Evolutionary conservation across 2,329 filamentous ascomycete genomes (phyloP), one percentile per base, ranked within the genome.

Genomic region (Echinosphaeria canescens): DNA sequence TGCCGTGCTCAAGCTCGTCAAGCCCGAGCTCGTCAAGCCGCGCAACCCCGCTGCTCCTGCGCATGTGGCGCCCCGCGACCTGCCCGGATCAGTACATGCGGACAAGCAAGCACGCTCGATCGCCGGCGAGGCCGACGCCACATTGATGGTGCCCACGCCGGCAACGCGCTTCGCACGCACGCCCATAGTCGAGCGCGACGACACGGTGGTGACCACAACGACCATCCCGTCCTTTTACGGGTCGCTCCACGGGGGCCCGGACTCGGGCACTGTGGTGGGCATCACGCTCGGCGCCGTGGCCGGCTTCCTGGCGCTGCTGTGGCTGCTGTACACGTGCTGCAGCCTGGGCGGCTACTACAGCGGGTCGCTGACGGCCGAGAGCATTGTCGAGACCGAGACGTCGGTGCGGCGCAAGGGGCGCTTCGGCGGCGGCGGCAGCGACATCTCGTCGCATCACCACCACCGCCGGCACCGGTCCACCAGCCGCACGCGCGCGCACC

Each of bases 221-320:
- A 42, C 42, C 5, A 37, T 48, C 16, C 44, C 46, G 2, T 34
- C 38, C 22, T 30, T 31, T 16, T 50, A 50, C 35, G 41, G 37
- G 15, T 20, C 30, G n/a, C 34, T 42, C 13, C 12, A 34, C 24
- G 29, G 30, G 4, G 34, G 40, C 4, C 44, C 39, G 1, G 31
- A 33, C 23, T 33, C 45, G 1, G 51, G 53, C 25, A 39, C 50
- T 10, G 45, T 56, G 7, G 44, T 47, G 39, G 42, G 43, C 42
- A 45, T 60, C 33, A 40, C 38, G 5, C 40, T 50, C 13, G 47
- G 47, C 23, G 47, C 49, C 14, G 53, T 38, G 51, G 69, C 11
- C 62, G 47, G 41, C 10, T 50, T 50, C 25, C 29, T 48, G 15
- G 35, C 49, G 7, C 26, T 48, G 2, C 34, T 49, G n/a, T 43